phyloP scores from a whole-genome alignment of 2,329 filamentous ascomycete genomes.

The Aureobasidium mangrovei region DNA sequence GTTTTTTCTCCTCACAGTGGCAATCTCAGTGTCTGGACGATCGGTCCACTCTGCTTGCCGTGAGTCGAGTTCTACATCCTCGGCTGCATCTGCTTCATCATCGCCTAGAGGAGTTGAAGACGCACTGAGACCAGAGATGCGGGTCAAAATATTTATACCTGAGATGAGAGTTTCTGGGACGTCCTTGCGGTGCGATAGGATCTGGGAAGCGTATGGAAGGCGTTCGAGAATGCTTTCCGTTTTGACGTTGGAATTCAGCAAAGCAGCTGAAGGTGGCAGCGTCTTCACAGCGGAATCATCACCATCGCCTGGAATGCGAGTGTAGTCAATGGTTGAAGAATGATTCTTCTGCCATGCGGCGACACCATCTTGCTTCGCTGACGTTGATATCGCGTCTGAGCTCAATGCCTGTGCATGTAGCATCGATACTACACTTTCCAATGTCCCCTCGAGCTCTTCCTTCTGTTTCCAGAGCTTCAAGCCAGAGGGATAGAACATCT shows the following conservation, averaged over 20 bases:
- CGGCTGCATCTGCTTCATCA: slow-evolving; percentile 19
- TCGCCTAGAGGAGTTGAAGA: slow-evolving; percentile 5
- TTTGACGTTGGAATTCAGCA: slow-evolving; percentile 42
- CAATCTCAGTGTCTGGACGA: not conserved
- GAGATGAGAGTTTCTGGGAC: not conserved
- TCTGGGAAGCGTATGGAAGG: slow-evolving; percentile 72
- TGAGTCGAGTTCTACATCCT: slow-evolving; percentile 25
- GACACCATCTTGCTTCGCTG: slow-evolving; percentile 15
- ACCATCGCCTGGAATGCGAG: not conserved
- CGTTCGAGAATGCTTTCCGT: slow-evolving; percentile 74
- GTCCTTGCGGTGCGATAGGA: slow-evolving; percentile 51
- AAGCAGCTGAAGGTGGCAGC: not conserved
- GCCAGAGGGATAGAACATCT: slow-evolving; percentile 87
- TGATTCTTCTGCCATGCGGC: slow-evolving; percentile 19
- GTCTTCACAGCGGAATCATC: not conserved
- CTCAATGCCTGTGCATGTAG: not conserved
- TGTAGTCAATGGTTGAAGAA: not conserved
- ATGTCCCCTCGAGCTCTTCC: slow-evolving; percentile 68
- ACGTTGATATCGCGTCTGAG: not conserved
- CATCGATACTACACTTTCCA: slow-evolving; percentile 51
- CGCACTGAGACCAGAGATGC: slow-evolving; percentile 33
- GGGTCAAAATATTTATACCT: slow-evolving; percentile 55
- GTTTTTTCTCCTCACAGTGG: not conserved
- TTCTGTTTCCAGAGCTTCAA: slow-evolving; percentile 74
- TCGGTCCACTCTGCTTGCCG: slow-evolving; percentile 12